Percentiles rank a stretch among this genome's conserved stretches.
Conservation (phyloP, 2,329 filamentous ascomycete genomes). For the Hypoxylon sp. region DNA sequence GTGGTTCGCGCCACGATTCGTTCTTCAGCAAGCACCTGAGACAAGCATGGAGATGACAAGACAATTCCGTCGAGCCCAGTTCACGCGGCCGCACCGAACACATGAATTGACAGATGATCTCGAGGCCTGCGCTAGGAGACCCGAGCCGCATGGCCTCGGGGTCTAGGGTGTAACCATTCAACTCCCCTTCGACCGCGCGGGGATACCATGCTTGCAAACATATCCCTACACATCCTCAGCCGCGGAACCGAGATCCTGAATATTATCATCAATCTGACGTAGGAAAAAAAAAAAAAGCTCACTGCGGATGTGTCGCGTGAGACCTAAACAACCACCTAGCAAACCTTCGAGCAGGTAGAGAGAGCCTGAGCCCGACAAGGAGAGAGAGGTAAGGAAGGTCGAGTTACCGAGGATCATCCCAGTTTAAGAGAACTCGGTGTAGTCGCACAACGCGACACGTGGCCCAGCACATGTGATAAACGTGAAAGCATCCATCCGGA, state of each 20-base stretch:
- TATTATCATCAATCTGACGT: not conserved
- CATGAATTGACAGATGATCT: conserved; percentile 11
- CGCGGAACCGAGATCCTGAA: conserved; percentile 5
- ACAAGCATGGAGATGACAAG: conserved; percentile 28
- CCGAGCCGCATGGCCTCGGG: conserved; percentile 3
- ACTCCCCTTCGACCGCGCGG: not conserved
- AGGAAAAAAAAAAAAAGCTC: conserved; percentile 4
- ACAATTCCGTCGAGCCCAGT: not conserved
- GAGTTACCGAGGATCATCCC: conserved; percentile 35
- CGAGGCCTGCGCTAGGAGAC: not conserved
- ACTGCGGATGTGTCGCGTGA: not conserved
- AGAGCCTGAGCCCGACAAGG: not conserved
- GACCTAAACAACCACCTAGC: conserved; percentile 1
- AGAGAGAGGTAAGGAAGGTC: conserved; percentile 2
- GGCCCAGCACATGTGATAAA: conserved; percentile 16
- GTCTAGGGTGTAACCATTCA: not conserved
- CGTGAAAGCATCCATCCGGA: conserved; percentile 3
- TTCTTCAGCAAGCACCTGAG: conserved; percentile 30
- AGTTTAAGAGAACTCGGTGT: conserved; percentile 23
- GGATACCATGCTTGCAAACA: conserved; percentile 25
- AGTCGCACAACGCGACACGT: conserved; percentile 38
- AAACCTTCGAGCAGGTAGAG: conserved; percentile 1
- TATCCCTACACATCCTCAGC: conserved; percentile 9
- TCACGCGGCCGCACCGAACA: conserved; percentile 27
- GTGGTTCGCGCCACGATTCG: conserved; percentile 15